These are phyloP conservation scores for Stemphylium lycopersici DNA, from an alignment of 2,329 filamentous ascomycete genomes.

Conservation along the genomic window DNA sequence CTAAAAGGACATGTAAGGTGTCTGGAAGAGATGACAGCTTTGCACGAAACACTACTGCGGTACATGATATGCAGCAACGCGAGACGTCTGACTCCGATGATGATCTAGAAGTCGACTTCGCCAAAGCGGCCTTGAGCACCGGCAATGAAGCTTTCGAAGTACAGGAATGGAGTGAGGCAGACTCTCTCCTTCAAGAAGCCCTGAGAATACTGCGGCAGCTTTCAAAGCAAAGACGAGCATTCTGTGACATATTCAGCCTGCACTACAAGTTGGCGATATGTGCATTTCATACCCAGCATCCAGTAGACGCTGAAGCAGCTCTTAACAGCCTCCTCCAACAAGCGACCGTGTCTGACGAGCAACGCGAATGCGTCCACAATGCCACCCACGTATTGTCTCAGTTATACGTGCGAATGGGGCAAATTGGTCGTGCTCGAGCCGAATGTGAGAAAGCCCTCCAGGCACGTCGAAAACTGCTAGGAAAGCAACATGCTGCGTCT, in stretches of 20 bases:
- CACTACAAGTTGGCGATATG: conserved; percentile 38
- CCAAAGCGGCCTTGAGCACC: conserved; percentile 31
- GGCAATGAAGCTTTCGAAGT: conserved; percentile 31
- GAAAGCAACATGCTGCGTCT: conserved; percentile 30
- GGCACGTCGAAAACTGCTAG: conserved; percentile 30
- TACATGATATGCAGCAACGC: neutral
- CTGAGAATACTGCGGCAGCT: conserved; percentile 31
- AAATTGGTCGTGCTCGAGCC: conserved; percentile 28
- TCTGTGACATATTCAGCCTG: conserved; percentile 32
- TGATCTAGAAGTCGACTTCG: conserved; percentile 33
- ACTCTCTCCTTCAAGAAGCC: conserved; percentile 35
- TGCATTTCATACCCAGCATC: conserved; percentile 29
- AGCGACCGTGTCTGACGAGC: conserved; percentile 18
- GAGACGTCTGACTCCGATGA: conserved; percentile 26
- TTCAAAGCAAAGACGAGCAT: conserved; percentile 19
- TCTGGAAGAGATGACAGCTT: neutral
- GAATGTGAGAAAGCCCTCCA: conserved; percentile 37
- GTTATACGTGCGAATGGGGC: conserved; percentile 27
- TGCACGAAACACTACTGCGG: neutral
- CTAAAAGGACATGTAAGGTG: neutral
- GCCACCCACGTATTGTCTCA: conserved; percentile 35
- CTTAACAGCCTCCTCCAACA: conserved; percentile 27
- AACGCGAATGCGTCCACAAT: conserved; percentile 23
- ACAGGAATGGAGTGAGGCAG: conserved; percentile 30
- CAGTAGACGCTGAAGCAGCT: conserved; percentile 26